Conservation (phyloP, 305 asterid species). For the Fraxinus latifolia region DNA sequence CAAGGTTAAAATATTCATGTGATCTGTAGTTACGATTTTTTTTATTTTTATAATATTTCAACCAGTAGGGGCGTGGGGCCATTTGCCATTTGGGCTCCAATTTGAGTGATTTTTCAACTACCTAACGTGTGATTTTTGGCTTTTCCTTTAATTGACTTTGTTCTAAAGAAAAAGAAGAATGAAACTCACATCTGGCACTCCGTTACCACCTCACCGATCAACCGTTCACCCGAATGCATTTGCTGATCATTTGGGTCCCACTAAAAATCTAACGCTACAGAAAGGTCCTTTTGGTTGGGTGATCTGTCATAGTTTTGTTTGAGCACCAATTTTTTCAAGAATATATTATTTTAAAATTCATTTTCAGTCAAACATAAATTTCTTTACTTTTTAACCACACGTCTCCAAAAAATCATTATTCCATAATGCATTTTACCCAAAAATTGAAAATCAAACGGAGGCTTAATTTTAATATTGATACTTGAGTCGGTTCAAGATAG, state of each 20-base stretch:
- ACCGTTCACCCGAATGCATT: neutral
- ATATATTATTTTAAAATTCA: no score
- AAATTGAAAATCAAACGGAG: neutral
- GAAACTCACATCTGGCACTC: neutral
- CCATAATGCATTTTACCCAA: no score
- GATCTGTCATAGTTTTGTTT: neutral
- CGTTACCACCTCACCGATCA: slow-evolving; percentile 13
- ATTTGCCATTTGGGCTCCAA: neutral
- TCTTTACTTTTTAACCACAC: no score
- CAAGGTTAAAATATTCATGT: neutral
- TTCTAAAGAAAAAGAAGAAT: neutral
- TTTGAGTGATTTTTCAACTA: neutral
- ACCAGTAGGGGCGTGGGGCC: neutral
- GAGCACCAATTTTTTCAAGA: neutral
- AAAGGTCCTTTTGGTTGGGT: slow-evolving; percentile 7
- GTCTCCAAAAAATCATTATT: neutral
- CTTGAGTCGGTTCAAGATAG: neutral
- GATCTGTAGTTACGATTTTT: neutral
- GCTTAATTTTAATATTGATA: neutral
- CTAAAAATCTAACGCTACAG: neutral
- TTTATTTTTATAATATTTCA: neutral
- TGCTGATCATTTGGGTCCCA: slow-evolving; percentile 5
- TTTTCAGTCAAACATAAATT: no score
- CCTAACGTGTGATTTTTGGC: neutral
- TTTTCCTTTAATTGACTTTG: neutral